Evolutionary conservation across 2,329 filamentous ascomycete genomes (phyloP).

Genomic region (Cercospora citrullina): DNA sequence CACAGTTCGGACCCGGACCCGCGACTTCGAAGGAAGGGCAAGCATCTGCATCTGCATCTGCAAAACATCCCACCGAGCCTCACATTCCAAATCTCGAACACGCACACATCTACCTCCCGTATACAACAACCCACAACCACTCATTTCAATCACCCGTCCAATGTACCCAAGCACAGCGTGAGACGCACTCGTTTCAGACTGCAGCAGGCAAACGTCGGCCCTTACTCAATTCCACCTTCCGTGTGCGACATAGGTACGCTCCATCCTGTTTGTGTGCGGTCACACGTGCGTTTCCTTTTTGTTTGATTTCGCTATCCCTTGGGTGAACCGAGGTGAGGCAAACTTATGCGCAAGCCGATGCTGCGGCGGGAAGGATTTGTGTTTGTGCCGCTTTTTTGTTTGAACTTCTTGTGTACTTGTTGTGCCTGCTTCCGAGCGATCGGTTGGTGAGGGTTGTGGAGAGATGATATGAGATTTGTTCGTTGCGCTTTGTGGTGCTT

Average conservation of each 20-base stretch:
- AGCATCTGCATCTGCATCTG: background rate
- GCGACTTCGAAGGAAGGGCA: background rate
- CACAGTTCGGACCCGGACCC: background rate
- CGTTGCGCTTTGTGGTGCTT: background rate
- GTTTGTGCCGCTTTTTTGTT: background rate
- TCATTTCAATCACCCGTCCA: background rate
- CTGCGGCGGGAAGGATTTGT: background rate
- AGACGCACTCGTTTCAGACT: constrained; percentile 20
- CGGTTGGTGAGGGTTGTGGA: background rate
- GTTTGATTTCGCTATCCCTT: background rate
- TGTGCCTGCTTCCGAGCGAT: background rate
- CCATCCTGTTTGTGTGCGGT: background rate
- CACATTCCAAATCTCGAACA: background rate
- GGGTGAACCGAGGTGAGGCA: background rate
- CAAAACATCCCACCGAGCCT: background rate
- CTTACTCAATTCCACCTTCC: constrained; percentile 16
- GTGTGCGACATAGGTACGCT: constrained; percentile 29
- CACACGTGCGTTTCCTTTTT: background rate
- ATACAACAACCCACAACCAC: background rate
- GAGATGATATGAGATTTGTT: background rate
- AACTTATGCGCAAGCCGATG: background rate
- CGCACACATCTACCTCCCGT: background rate
- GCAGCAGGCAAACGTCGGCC: constrained; percentile 15
- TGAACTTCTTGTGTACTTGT: background rate
- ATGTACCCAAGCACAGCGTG: background rate